Conservation (phyloP, 768 basidiomycete genomes). For the Termitomyces sp. region DNA sequence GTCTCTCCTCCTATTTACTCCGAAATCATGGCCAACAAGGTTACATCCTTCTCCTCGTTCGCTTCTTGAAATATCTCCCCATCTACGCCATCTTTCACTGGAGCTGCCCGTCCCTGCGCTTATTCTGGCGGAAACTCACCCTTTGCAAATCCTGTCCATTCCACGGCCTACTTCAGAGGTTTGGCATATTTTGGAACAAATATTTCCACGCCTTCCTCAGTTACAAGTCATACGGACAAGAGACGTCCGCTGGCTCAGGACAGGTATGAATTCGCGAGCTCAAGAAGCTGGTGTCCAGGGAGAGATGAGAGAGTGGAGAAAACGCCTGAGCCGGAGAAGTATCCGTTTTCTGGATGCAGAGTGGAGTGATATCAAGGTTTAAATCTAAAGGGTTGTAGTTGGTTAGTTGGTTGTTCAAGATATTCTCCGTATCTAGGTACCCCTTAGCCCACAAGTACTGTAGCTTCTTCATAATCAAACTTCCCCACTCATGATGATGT, state of each 20-base stretch:
- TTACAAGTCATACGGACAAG: slow-evolving; percentile 54
- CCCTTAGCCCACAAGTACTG: neutral
- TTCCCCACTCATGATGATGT: neutral
- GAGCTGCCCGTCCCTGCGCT: slow-evolving; percentile 62
- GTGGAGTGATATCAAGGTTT: slow-evolving; percentile 48
- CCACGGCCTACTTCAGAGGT: slow-evolving; percentile 65
- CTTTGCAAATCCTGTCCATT: slow-evolving; percentile 64
- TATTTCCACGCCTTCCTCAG: slow-evolving; percentile 51
- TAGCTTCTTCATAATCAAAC: neutral
- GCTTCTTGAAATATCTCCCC: slow-evolving; percentile 44
- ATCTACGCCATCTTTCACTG: slow-evolving; percentile 64
- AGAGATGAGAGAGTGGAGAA: slow-evolving; percentile 71
- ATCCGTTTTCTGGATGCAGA: slow-evolving; percentile 67
- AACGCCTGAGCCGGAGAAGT: slow-evolving; percentile 49
- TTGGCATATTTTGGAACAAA: slow-evolving; percentile 46
- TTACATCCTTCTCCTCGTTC: slow-evolving; percentile 48
- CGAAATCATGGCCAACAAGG: slow-evolving; percentile 62
- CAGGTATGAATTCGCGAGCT: slow-evolving; percentile 59
- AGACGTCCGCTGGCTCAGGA: slow-evolving; percentile 69
- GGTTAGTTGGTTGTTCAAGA: no score
- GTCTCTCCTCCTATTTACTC: slow-evolving; percentile 62
- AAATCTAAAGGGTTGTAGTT: neutral
- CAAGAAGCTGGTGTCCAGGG: slow-evolving; percentile 76
- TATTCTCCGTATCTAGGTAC: neutral
- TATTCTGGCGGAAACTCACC: slow-evolving; percentile 25